These are phyloP conservation scores for Klebsormidium nitens DNA, from an alignment of 139 green algal species.

Conservation along the genomic window DNA sequence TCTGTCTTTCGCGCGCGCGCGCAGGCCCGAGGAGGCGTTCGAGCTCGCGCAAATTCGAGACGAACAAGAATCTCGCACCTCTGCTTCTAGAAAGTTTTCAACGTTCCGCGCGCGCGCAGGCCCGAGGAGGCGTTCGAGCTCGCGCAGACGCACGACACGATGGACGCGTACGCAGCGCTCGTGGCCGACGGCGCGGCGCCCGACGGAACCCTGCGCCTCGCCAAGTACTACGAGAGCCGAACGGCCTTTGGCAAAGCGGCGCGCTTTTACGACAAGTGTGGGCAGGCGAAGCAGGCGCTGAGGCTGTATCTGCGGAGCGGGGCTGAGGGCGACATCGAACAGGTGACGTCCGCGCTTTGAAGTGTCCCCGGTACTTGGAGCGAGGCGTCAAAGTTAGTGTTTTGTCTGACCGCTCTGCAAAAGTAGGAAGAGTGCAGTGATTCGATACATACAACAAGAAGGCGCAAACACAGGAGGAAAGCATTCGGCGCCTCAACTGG, in stretches of 20 bases:
- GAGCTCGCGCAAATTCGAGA: background rate
- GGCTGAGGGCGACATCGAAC: conserved; percentile 7
- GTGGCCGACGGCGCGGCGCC: background rate
- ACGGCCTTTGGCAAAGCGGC: conserved; percentile 39
- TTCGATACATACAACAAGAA: too few relatives aligned
- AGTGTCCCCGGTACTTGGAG: background rate
- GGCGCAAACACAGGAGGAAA: too few relatives aligned
- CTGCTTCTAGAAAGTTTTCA: background rate
- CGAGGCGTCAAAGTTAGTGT: background rate
- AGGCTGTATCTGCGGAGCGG: conserved; percentile 52
- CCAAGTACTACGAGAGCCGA: conserved; percentile 40
- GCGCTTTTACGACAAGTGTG: conserved; percentile 50
- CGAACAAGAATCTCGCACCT: background rate
- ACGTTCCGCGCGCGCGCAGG: background rate
- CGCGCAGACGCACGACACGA: conserved; percentile 54
- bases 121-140: conserved; percentile 67
- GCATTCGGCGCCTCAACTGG: too few relatives aligned
- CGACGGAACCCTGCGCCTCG: conserved; percentile 54
- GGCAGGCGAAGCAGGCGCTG: conserved; percentile 48
- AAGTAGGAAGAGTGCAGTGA: background rate
- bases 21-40: too few relatives aligned
- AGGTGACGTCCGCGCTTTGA: background rate
- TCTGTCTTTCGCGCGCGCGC: background rate
- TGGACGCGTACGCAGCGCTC: conserved; percentile 59
- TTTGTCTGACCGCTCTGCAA: background rate